phyloP scores from a whole-genome alignment of 2,329 filamentous ascomycete species.

The Venturia nashicola region DNA sequence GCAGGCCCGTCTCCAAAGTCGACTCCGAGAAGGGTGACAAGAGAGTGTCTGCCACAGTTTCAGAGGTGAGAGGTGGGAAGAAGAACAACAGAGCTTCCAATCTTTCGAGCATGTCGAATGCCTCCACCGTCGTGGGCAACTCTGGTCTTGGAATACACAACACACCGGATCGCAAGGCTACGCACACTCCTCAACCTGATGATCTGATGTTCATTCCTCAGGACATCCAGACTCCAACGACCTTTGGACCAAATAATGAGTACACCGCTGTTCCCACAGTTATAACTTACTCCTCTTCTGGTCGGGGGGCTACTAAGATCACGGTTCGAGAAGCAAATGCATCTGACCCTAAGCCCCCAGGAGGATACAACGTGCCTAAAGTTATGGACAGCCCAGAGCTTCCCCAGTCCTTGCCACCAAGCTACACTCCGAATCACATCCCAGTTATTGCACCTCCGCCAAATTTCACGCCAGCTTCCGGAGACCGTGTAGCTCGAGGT shows the following conservation, averaged over 20 bases:
- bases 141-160: background rate
- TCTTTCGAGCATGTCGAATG: background rate
- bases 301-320: background rate
- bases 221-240: slow-evolving; percentile 1
- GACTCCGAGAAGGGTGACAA: background rate
- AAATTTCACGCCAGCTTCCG: background rate
- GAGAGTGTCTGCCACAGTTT: background rate
- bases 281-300: background rate
- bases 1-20: slow-evolving; percentile 4
- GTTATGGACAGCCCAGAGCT: background rate
- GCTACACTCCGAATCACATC: background rate
- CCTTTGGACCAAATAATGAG: slow-evolving; percentile 6
- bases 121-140: background rate
- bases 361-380: background rate
- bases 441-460: slow-evolving; percentile 2
- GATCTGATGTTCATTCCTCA: background rate
- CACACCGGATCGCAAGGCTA: background rate
- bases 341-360: background rate
- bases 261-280: slow-evolving; percentile 6
- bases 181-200: background rate
- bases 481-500: background rate
- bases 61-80: background rate
- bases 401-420: background rate
- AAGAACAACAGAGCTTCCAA: background rate
- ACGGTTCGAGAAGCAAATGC: background rate